phyloP scores from a whole-genome alignment of 2,329 filamentous ascomycete species.

The Ceratocystiopsis minuta region DNA sequence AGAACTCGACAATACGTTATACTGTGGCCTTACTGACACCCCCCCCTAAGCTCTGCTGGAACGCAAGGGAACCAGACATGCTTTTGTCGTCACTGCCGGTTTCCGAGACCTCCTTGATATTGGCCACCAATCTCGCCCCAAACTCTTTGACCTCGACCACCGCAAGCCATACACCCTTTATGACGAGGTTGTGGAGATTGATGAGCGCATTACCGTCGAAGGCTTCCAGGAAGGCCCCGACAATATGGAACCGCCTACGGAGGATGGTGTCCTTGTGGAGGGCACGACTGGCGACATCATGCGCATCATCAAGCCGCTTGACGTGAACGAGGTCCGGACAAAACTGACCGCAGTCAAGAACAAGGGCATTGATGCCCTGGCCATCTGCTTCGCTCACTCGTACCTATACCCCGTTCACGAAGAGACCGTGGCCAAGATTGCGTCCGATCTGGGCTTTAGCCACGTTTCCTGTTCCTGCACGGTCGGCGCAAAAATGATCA shows the following conservation, averaged over 20 bases:
- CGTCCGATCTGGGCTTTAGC: slow-evolving; percentile 1
- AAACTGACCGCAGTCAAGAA: slow-evolving; percentile 17
- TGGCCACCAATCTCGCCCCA: slow-evolving; percentile 7
- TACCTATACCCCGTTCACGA: slow-evolving; percentile 43
- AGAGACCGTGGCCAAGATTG: slow-evolving; percentile 13
- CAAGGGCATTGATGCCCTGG: slow-evolving; percentile 24
- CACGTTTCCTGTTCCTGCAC: not conserved
- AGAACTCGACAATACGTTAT: not conserved
- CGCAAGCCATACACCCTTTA: slow-evolving; percentile 6
- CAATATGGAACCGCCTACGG: slow-evolving; percentile 16
- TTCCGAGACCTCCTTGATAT: slow-evolving; percentile 8
- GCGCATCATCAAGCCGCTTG: slow-evolving; percentile 12
- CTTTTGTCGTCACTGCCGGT: slow-evolving; percentile 7
- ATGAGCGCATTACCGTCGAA: slow-evolving; percentile 8
- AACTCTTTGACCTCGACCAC: slow-evolving; percentile 6
- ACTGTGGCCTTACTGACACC: too few relatives aligned
- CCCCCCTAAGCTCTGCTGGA: slow-evolving; percentile 8
- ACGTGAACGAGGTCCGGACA: slow-evolving; percentile 13
- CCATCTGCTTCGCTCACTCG: slow-evolving; percentile 35
- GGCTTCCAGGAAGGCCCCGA: slow-evolving; percentile 18
- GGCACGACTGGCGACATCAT: slow-evolving; percentile 16
- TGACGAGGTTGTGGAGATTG: slow-evolving; percentile 7
- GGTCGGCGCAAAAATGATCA: slow-evolving; percentile 39
- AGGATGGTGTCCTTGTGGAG: slow-evolving; percentile 16
- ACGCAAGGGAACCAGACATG: slow-evolving; percentile 7